Evolutionary conservation across 495 filamentous ascomycete genomes (phyloP), one percentile per base, ranked within the genome.

Genomic region (Talaromyces wortmannii): DNA sequence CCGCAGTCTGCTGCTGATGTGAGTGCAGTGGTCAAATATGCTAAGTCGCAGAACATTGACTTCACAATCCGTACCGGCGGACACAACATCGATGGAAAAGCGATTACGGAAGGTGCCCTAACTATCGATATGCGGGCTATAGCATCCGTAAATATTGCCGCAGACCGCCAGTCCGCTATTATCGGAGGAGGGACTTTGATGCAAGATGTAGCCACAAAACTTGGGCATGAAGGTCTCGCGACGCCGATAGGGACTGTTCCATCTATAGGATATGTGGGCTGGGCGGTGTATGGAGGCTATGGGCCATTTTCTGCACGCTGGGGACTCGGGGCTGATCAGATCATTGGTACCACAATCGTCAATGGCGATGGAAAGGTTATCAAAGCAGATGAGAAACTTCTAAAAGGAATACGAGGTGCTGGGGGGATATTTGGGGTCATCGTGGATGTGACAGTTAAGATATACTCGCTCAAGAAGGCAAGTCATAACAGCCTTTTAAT

Each of bases 401-500:
- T 75, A 42, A 63, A 61, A 52, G 70, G 58, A 0, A 65, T 78
- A 36, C 63, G 68, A 0, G 72, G 72, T 2, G 71, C 58, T 1
- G 74, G 74, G 3, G 68, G 73, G 5, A 52, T 57, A 12, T 74
- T 72, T 44, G 74, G 76, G 3, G 63, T 75, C 0, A 65, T 77
- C 40, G 63, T 68, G 1, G 72, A 75, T 50, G n/a, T 72, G 13
- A 65, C 60, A 0, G 61, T 72, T 31, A 71, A 66, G 60, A 59
- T 72, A 3, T 72, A 73, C 48, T 61, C 65, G 1, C 48, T 62
- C 4, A 56, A 58, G 15, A 51, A 57, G 50, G 65, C 67, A 56
- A 18, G 63, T 58, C 17, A 6, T 36, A 6, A 36, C 33, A 6
- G 33, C 33, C 33, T 36, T 36, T 6, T 36, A 36, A 45, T 5